These are phyloP conservation scores for Calonectria henricotiae DNA, from an alignment of 2,329 filamentous ascomycete genomes.

Conservation along the genomic window DNA sequence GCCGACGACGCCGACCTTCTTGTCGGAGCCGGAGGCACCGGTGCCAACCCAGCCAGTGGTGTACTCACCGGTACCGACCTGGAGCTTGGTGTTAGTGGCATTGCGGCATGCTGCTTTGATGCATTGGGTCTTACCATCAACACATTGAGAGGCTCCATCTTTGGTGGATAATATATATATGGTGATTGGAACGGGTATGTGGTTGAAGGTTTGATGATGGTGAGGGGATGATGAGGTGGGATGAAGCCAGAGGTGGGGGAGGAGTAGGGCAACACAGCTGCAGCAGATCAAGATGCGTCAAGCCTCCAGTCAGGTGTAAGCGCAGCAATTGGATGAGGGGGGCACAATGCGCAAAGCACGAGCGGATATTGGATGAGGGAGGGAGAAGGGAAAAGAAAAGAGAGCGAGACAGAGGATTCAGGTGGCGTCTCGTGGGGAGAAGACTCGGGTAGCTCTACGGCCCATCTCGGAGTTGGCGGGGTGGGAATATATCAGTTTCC, in stretches of 20 bases:
- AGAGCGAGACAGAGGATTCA: background rate
- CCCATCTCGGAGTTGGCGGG: conserved; percentile 36
- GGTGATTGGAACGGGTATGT: conserved; percentile 17
- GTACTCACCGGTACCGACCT: conserved; percentile 96
- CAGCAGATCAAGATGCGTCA: conserved; percentile 24
- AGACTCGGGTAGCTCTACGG: conserved; percentile 24
- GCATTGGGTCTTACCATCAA: conserved; percentile 73
- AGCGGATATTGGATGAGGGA: conserved; percentile 4
- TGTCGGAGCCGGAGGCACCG: conserved; percentile 89
- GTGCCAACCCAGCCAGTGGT: conserved; percentile 94
- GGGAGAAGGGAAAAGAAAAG: conserved; percentile 23
- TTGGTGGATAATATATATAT: conserved; percentile 43
- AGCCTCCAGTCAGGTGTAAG: background rate
- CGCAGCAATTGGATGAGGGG: conserved; percentile 10
- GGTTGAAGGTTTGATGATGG: conserved; percentile 9
- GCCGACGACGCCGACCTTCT: conserved; percentile 95
- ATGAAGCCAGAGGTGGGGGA: conserved; percentile 40
- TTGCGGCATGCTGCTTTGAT: background rate
- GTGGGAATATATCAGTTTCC: conserved; percentile 34
- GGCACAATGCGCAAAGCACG: conserved; percentile 25
- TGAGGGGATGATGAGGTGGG: conserved; percentile 19
- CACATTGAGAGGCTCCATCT: conserved; percentile 76
- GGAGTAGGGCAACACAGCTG: conserved; percentile 44
- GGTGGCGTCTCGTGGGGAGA: conserved; percentile 13
- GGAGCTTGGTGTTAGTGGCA: conserved; percentile 36